Conservation (phyloP, 2,329 filamentous ascomycete species). For the Pseudodiploospora longispora region DNA sequence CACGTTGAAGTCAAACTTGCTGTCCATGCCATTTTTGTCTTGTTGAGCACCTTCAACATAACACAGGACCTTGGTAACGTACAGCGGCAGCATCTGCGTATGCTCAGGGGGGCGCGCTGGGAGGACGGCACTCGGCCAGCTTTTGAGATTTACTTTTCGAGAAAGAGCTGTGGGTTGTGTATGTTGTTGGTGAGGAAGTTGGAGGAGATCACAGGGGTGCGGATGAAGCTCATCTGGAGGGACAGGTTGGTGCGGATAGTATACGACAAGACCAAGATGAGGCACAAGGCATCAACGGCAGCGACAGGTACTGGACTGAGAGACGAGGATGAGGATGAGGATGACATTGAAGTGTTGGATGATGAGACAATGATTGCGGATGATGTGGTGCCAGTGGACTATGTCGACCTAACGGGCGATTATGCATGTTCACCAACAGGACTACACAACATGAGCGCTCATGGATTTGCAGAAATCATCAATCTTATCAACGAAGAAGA, state of each 20-base stretch:
- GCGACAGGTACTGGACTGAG: not conserved
- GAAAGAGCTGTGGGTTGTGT: slow-evolving; percentile 24
- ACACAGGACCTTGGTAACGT: slow-evolving; percentile 15
- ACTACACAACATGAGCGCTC: too few species aligned
- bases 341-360: slow-evolving; percentile 2
- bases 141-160: slow-evolving; percentile 28
- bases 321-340: slow-evolving; percentile 1
- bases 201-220: slow-evolving; percentile 18
- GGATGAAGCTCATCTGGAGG: slow-evolving; percentile 19
- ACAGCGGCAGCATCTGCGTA: slow-evolving; percentile 12
- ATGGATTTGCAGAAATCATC: slow-evolving; percentile 1
- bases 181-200: slow-evolving; percentile 17
- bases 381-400: slow-evolving; percentile 9
- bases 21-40: slow-evolving; percentile 20
- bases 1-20: slow-evolving; percentile 35
- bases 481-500: slow-evolving; percentile 3
- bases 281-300: not conserved
- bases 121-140: slow-evolving; percentile 17
- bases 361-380: slow-evolving; percentile 5
- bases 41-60: slow-evolving; percentile 20
- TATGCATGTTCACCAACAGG: not conserved
- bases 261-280: slow-evolving; percentile 13
- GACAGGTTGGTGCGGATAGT: slow-evolving; percentile 18
- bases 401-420: slow-evolving; percentile 14
- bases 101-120: slow-evolving; percentile 16